These are phyloP conservation scores for Chamaecrista fasciculata DNA, from an alignment of 306 rosid species.

Conservation along the genomic window DNA sequence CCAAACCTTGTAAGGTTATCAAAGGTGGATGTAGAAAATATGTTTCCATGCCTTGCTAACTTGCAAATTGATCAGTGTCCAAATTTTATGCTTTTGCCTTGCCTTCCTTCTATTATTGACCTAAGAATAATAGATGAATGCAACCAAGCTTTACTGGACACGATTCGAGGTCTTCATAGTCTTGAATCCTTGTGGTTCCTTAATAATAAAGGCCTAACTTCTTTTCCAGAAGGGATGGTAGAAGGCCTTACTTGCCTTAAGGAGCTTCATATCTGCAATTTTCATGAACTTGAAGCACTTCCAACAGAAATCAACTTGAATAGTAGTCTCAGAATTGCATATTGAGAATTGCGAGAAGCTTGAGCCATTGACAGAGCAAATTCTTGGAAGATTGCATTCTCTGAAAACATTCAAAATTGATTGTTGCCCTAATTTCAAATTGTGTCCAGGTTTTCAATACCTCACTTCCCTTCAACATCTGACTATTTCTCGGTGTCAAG, in stretches of 20 bases:
- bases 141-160: neutral
- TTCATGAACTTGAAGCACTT: neutral
- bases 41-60: neutral
- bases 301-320: neutral
- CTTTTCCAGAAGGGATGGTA: neutral
- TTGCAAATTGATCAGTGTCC: neutral
- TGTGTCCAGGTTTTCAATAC: neutral
- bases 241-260: neutral
- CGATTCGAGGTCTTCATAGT: neutral
- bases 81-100: neutral
- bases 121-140: no score
- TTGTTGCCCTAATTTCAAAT: neutral
- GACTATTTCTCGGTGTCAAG: neutral
- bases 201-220: neutral
- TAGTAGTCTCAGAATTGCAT: neutral
- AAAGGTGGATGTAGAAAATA: neutral
- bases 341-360: neutral
- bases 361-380: neutral
- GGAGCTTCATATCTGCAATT: neutral
- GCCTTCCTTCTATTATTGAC: neutral
- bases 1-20: neutral
- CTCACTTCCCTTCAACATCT: neutral
- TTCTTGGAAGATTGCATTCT: neutral
- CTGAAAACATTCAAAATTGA: neutral
- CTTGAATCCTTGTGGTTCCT: neutral